A percentile compares a stretch with the other conserved stretches of the same genome.
These are phyloP conservation scores for Ascoidea asiatica DNA, from an alignment of 805 yeast genomes.

Conservation along the genomic window DNA sequence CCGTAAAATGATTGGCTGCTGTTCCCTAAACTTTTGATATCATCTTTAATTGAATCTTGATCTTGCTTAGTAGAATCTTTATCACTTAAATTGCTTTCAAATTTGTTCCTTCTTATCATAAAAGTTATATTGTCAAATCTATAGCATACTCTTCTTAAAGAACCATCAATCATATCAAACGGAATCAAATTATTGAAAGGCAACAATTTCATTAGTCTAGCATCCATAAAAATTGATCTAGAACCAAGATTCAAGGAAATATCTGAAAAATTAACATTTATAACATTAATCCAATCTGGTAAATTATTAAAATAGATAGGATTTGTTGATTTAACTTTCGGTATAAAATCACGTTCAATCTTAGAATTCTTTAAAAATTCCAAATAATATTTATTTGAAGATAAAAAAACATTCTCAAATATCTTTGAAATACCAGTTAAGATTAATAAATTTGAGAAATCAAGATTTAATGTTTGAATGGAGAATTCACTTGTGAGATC, in stretches of 20 bases:
- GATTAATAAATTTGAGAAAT: constrained; percentile 16
- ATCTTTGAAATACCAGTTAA: constrained; percentile 16
- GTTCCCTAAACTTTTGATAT: not conserved
- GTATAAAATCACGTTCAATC: not conserved
- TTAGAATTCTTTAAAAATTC: constrained; percentile 10
- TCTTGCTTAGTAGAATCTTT: not conserved
- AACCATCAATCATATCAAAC: constrained; percentile 2
- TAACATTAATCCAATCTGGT: constrained; percentile 20
- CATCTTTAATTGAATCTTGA: not conserved
- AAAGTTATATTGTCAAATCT: not conserved
- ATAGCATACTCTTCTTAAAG: constrained; percentile 6
- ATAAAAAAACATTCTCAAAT: not conserved
- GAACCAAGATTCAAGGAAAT: constrained; percentile 22
- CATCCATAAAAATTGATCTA: constrained; percentile 29
- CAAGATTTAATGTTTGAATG: constrained; percentile 14
- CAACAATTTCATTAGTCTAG: constrained; percentile 20
- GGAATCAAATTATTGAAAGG: constrained; percentile 14
- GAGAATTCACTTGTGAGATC: constrained; percentile 11
- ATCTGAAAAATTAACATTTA: constrained; percentile 14
- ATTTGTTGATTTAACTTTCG: constrained; percentile 1
- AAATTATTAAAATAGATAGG: constrained; percentile 15
- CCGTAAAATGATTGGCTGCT: not conserved
- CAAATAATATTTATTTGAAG: constrained; percentile 1
- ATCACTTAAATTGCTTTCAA: not conserved
- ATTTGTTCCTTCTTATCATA: not conserved